These are phyloP conservation scores for Chionographis japonica DNA, from an alignment of 106 monocot species.

Conservation along the genomic window DNA sequence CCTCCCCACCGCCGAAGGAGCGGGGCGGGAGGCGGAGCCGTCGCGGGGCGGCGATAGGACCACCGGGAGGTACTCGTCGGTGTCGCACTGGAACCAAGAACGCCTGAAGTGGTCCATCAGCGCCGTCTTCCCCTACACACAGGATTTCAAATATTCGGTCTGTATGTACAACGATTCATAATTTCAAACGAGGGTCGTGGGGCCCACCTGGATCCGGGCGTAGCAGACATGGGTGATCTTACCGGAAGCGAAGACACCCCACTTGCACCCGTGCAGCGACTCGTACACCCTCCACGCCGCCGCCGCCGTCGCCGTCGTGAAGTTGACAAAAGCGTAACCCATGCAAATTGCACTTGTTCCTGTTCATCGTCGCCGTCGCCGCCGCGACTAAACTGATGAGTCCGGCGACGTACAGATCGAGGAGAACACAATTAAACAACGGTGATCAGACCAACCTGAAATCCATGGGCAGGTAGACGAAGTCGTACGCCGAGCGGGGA, in stretches of 20 bases:
- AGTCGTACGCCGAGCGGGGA: constrained; percentile 32
- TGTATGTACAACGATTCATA: no score
- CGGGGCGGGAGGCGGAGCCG: constrained; percentile 10
- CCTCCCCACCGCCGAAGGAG: constrained; percentile 7
- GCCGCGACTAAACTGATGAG: background rate
- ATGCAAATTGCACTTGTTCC: constrained; percentile 26
- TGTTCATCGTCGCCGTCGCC: background rate
- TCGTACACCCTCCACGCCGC: constrained; percentile 24
- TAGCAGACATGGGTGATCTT: constrained; percentile 36
- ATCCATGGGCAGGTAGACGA: constrained; percentile 49
- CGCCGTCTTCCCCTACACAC: constrained; percentile 28
- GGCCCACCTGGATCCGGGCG: constrained; percentile 38
- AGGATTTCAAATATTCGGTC: background rate
- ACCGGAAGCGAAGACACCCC: constrained; percentile 24
- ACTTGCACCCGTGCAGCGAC: constrained; percentile 12
- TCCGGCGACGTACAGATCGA: background rate
- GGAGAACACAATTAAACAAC: background rate
- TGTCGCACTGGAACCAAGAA: constrained; percentile 25
- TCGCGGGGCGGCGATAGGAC: constrained; percentile 33
- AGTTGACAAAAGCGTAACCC: constrained; percentile 56
- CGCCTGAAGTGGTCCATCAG: constrained; percentile 28
- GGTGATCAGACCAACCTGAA: constrained; percentile 12
- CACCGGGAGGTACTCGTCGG: constrained; percentile 40
- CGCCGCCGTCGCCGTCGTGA: constrained; percentile 27
- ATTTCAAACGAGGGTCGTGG: no score